These are phyloP conservation scores for Colletotrichum destructivum DNA, from an alignment of 2,329 filamentous ascomycete species.

Conservation along the genomic window DNA sequence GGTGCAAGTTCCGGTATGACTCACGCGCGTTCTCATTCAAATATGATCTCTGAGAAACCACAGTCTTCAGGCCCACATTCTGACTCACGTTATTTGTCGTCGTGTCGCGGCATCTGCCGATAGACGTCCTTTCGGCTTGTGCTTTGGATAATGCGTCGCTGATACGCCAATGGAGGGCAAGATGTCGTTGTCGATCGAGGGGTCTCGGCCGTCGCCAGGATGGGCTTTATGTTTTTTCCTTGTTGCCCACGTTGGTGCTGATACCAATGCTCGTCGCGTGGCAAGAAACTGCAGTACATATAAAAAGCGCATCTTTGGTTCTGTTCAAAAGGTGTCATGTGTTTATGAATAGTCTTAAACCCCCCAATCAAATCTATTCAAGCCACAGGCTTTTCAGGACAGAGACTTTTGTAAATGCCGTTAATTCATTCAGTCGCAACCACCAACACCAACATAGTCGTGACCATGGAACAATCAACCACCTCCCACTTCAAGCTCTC, in stretches of 20 bases:
- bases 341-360: too few species aligned
- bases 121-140: neutral
- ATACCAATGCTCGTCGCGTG: neutral
- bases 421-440: neutral
- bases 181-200: neutral
- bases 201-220: constrained; percentile 1
- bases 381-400: neutral
- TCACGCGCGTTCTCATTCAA: constrained; percentile 3
- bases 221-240: neutral
- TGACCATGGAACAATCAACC: constrained; percentile 13
- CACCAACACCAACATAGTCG: constrained; percentile 3
- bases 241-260: neutral
- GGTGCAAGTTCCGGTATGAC: constrained; percentile 11
- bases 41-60: neutral
- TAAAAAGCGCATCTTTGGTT: neutral
- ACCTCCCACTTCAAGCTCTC: constrained; percentile 40
- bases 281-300: too few species aligned
- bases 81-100: constrained; percentile 25
- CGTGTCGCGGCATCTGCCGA: neutral
- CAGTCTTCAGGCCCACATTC: neutral
- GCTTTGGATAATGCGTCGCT: neutral
- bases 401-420: neutral
- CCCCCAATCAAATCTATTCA: neutral
- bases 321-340: neutral
- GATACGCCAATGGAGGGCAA: constrained; percentile 16